phyloP scores from a whole-genome alignment of 495 filamentous ascomycete species.

The Aspergillus avenaceus region DNA sequence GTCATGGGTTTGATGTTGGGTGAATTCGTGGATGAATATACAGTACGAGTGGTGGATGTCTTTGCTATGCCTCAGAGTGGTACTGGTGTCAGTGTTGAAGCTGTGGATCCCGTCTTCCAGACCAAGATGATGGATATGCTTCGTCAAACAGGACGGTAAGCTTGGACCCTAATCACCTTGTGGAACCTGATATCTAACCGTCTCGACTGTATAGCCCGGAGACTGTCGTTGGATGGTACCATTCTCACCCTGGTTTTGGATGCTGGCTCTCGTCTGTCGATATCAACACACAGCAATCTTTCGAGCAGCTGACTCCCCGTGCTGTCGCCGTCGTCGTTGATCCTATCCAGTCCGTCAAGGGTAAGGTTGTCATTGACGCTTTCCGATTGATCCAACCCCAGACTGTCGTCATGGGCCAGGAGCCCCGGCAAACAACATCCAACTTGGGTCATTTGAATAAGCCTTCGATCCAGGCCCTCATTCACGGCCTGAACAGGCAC shows the following conservation, averaged over 20 bases:
- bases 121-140: conserved; percentile 99
- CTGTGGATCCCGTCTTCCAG: conserved; percentile 97
- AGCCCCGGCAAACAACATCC: conserved; percentile 96
- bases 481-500: conserved; percentile 95
- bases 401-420: conserved; percentile 96
- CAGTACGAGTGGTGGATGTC: conserved; percentile 93
- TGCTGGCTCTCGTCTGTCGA: conserved; percentile 99
- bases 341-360: conserved; percentile 98
- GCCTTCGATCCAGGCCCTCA: conserved; percentile 97
- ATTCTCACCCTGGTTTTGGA: conserved; percentile 97
- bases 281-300: conserved; percentile 99
- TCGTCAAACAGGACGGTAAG: conserved; percentile 89
- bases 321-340: conserved; percentile 97
- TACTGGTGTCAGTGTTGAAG: conserved; percentile 96
- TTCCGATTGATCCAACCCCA: conserved; percentile 99
- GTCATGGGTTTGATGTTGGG: conserved; percentile 99
- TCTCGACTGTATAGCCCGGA: conserved; percentile 61
- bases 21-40: conserved; percentile 98
- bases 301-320: conserved; percentile 93
- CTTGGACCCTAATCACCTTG: background rate
- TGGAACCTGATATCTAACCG: background rate
- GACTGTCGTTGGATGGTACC: conserved; percentile 98
- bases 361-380: conserved; percentile 98
- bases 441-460: conserved; percentile 98
- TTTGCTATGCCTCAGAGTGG: conserved; percentile 99